Base-by-base conservation (phyloP, 495 filamentous ascomycete genomes). In the Niebla homalea region DNA sequence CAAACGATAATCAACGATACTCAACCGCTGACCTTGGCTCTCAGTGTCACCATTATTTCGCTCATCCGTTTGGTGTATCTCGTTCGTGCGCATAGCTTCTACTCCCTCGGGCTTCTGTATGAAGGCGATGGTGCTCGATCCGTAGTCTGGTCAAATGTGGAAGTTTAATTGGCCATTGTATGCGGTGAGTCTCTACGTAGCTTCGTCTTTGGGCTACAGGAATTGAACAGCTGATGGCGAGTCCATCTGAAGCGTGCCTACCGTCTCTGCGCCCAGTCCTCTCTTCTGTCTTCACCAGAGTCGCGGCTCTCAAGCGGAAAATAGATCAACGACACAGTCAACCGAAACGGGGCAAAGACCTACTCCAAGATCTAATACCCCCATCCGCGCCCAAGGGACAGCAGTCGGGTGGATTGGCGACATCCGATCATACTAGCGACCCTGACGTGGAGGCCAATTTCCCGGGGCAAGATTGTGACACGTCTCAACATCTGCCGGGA, bases 111-210 rank as follows among this genome's bases (percentile, higher is more conserved):
- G 23, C 16, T 11, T 0, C 8, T 26, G 15, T 16, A 1, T 4
- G 10, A 18, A 20, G 25, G 25, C 38, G 38, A 40, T 20, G 19
- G n/a, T 16, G 38, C 38, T 20, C n/a, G 38, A 4, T 0, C 21
- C 8, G 0, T 38, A 3, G 26, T 52, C 16, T 47, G 29, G 42
- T 8, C 50, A 5, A 40, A 37, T 7, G 35, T 39, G 12, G 50
- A 52, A 21, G 16, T 26, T 15, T 15, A 52, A n/a, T 16, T 40
- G 7, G 29, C 43, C 0, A 52, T 52, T n/a, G 22, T 46, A 16
- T 46, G 50, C 41, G 50, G 50, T 52, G 0, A 39, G 50, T 52
- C 25, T n/a, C n/a, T n/a, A n/a, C n/a, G 20, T n/a, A n/a, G n/a
- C n/a, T n/a, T n/a, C n/a, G n/a, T n/a, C n/a, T n/a, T n/a, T n/a